Conservation (phyloP, 495 filamentous ascomycete genomes). For the Opeltia flavorubescens region DNA sequence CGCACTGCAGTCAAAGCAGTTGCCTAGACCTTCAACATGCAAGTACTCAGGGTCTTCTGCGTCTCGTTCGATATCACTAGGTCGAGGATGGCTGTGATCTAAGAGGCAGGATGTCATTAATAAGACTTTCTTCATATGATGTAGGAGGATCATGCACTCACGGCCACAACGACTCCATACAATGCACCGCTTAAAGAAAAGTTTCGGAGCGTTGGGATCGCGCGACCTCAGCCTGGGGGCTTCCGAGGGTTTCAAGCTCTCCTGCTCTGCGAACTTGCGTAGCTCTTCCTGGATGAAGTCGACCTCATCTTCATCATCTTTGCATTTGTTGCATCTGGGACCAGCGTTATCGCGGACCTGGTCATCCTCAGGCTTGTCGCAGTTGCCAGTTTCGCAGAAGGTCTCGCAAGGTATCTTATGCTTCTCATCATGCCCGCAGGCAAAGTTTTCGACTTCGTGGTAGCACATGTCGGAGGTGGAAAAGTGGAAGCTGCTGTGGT, state of each 20-base stretch:
- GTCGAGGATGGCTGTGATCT: background rate
- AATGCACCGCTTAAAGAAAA: background rate
- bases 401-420: slow-evolving; percentile 1
- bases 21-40: background rate
- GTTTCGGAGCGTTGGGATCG: background rate
- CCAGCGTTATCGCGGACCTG: background rate
- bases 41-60: background rate
- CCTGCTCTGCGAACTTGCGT: background rate
- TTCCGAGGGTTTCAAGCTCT: background rate
- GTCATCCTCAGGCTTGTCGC: background rate
- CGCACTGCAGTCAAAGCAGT: slow-evolving; percentile 1
- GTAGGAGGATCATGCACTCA: background rate
- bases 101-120: background rate
- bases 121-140: no score
- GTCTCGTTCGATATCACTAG: background rate
- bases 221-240: background rate
- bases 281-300: background rate
- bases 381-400: background rate
- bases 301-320: background rate
- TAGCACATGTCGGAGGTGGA: slow-evolving; percentile 1
- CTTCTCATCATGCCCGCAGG: background rate
- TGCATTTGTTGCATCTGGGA: background rate
- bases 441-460: background rate
- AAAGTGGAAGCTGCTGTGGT: background rate
- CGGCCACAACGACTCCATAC: background rate